phyloP scores from a whole-genome alignment of 2,329 filamentous ascomycete species.

The Talaromyces sp. region DNA sequence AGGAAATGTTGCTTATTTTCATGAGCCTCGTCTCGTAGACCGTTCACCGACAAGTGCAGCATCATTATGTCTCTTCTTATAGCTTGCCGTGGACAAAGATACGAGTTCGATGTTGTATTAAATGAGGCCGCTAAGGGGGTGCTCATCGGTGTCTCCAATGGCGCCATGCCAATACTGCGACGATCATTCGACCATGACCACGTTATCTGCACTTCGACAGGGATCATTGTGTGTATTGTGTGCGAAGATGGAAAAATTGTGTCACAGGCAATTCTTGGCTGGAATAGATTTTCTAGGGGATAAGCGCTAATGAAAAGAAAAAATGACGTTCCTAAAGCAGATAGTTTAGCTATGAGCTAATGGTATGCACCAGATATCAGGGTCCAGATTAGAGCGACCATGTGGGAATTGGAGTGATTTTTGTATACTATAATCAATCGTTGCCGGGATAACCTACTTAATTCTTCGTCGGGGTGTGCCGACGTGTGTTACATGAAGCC shows the following conservation, averaged over 20 bases:
- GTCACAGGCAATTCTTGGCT: not conserved
- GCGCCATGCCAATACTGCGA: constrained; percentile 12
- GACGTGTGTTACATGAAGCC: not conserved
- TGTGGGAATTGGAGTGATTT: not conserved
- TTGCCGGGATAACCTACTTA: not conserved
- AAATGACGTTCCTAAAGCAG: not conserved
- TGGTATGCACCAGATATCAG: not conserved
- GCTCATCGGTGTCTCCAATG: constrained; percentile 17
- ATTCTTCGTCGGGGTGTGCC: not conserved
- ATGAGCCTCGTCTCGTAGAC: not conserved
- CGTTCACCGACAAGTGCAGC: not conserved
- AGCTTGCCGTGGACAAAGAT: not conserved
- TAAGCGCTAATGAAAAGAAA: not conserved
- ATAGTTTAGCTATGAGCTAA: not conserved
- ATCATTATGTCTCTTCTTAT: not conserved
- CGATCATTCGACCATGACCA: constrained; percentile 9
- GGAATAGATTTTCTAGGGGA: not conserved
- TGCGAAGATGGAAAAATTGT: constrained; percentile 4
- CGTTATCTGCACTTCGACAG: not conserved
- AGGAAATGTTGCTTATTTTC: not conserved
- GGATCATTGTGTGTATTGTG: constrained; percentile 7
- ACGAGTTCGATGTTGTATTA: not conserved
- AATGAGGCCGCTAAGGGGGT: constrained; percentile 6
- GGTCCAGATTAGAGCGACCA: not conserved
- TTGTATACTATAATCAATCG: not conserved